Evolutionary conservation across 371 early-diverging fungal genomes (phyloP).

Genomic region (Basidiobolus meristosporus): DNA sequence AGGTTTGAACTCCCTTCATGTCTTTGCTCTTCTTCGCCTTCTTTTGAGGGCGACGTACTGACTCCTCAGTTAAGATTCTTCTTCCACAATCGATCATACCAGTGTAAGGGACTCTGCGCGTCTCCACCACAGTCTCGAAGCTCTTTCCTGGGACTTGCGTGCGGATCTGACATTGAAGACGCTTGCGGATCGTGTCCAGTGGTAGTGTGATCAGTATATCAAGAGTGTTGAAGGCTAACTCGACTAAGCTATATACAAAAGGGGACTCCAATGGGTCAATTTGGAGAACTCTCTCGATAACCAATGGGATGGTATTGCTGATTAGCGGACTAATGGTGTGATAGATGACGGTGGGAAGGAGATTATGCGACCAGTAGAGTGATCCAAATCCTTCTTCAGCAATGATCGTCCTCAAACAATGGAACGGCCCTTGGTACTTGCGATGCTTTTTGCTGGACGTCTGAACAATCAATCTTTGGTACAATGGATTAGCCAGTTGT

Average conservation of each 20-base stretch:
- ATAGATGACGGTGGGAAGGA: constrained; percentile 55
- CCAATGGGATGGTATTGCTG: constrained; percentile 33
- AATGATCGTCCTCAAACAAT: constrained; percentile 48
- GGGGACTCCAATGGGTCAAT: constrained; percentile 40
- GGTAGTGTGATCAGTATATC: constrained; percentile 66
- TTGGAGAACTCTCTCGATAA: constrained; percentile 43
- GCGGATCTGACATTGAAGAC: constrained; percentile 60
- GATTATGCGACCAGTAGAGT: constrained; percentile 42
- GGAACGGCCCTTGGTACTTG: constrained; percentile 50
- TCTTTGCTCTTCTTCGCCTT: no score
- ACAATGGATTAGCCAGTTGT: background rate
- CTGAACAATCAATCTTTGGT: constrained; percentile 39
- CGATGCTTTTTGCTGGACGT: constrained; percentile 35
- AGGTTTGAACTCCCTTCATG: no score
- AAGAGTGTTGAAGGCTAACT: constrained; percentile 34
- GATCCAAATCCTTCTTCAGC: constrained; percentile 59
- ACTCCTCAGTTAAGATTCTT: constrained; percentile 72
- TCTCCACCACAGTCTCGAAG: constrained; percentile 41
- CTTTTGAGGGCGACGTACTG: no score
- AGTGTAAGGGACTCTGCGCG: constrained; percentile 62
- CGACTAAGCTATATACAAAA: constrained; percentile 31
- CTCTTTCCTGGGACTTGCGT: constrained; percentile 8
- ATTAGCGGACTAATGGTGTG: constrained; percentile 54
- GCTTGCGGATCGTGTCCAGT: constrained; percentile 65
- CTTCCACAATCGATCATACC: constrained; percentile 62